phyloP scores from a whole-genome alignment of 208 protist species.

The Trypanosoma scelopori region DNA sequence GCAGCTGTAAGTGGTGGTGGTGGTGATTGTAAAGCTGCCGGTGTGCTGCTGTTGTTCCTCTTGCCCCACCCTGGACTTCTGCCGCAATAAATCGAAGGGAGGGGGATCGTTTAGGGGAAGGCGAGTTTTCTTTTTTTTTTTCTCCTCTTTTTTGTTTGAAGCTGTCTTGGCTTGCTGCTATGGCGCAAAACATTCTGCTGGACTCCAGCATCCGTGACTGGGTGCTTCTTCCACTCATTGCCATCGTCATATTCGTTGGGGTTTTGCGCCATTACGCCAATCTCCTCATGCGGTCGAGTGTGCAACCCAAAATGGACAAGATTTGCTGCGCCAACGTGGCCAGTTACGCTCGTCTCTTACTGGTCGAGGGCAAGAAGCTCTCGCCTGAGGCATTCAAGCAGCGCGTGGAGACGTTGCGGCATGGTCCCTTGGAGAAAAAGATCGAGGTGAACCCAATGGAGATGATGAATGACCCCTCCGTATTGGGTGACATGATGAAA shows the following conservation, averaged over 20 bases:
- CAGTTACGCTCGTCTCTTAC: slow-evolving; percentile 64
- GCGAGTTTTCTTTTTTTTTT: neutral
- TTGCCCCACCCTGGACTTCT: too few relatives aligned
- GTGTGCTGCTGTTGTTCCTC: too few relatives aligned
- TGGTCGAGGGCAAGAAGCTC: slow-evolving; percentile 54
- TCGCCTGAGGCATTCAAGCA: slow-evolving; percentile 54
- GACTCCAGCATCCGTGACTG: slow-evolving; percentile 94
- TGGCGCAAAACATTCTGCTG: slow-evolving; percentile 86
- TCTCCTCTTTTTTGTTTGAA: too few relatives aligned
- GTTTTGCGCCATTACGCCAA: slow-evolving; percentile 89
- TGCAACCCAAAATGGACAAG: slow-evolving; percentile 49
- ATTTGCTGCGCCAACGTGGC: slow-evolving; percentile 73
- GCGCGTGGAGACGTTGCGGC: slow-evolving; percentile 57
- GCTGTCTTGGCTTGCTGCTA: slow-evolving; percentile 14
- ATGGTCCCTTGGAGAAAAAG: slow-evolving; percentile 59
- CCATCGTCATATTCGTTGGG: slow-evolving; percentile 92
- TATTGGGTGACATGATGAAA: slow-evolving; percentile 95
- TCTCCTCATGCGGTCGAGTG: slow-evolving; percentile 53
- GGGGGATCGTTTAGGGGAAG: neutral
- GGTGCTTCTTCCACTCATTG: slow-evolving; percentile 95
- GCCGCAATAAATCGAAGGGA: too few relatives aligned
- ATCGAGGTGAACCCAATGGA: slow-evolving; percentile 89
- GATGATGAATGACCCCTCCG: slow-evolving; percentile 90
- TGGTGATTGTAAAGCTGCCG: neutral
- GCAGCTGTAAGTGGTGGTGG: neutral